Base-by-base conservation (phyloP, 371 early-diverging fungal species). In the Haplosporangium sp. region DNA sequence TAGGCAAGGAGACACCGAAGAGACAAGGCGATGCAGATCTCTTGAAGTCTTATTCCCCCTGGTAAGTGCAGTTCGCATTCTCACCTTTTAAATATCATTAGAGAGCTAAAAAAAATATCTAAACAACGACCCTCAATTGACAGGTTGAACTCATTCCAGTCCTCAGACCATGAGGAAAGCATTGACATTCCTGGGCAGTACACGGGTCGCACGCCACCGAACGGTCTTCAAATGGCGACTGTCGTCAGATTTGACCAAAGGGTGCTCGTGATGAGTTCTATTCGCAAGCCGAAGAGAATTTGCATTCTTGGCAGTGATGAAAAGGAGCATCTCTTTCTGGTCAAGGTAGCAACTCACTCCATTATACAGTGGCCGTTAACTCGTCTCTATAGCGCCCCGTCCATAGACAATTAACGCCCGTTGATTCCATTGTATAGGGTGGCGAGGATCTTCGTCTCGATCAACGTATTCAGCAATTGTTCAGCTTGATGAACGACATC, bases 131-230 rank as follows among this genome's bases (percentile, higher is more conserved):
- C 5, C 7, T 56, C 20, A 29, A 29, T 29, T 16, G 16, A n/a
- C 50, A 79, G 80, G 80, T 10, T 79, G 20, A 54, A 61, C 36
- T 43, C 65, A 7, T 79, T 79, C 67, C 80, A 79, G 43, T 48
- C 80, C 21, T 62, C 69, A 13, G 69, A 79, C 29, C 53, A 67
- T n/a, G 50, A 69, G 9, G 68, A 87, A 73, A 62, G 82, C 10
- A 69, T 94, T 14, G 93, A 93, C 71, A 85, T 94, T 4, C 95
- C 95, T 42, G 95, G 95, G 4, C 95, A 94, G 59, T 92, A 91
- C 62, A 73, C 80, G 5, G 90, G 91, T 0, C 18, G 79, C 0
- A 41, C 56, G 12, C 81, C 82, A 12, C 92, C 91, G 1, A 55
- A 81, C 12, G 84, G 86, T 6, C 81, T 84, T 51, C 79, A 83